Evolutionary conservation across 805 yeast genomes (phyloP), one percentile per base, ranked within the genome.

Genomic region (Torulaspora franciscae): DNA sequence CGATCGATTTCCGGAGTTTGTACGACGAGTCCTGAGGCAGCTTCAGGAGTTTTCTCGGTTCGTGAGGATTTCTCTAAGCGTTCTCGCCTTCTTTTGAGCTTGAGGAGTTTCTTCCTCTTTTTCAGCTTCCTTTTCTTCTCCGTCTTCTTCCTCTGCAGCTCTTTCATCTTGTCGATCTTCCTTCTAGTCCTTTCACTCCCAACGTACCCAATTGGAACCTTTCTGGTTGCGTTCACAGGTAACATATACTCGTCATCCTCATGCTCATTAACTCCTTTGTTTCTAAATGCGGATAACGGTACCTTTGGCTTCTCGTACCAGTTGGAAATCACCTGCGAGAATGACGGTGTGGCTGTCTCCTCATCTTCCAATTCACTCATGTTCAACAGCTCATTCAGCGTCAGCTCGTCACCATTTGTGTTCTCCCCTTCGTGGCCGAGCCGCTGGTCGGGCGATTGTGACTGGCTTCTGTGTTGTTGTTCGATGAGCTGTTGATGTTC

Each of bases 221-320:
- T 62, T 36, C 57, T 56, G 4, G 58, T 58, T 2, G 64, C 55
- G 36, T 57, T 52, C 9, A 49, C 52, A 7, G 66, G 66, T 9
- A 58, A 37, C 54, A 62, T 54, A 36, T 50, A 61, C 43, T 62
- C 64, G 40, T 60, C 64, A 10, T 59, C 66, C 13, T 62, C 68
- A 34, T 59, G 53, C 28, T 60, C 52, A 24, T 64, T 59, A 8
- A 77, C 65, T 9, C 85, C 84, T 58, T 88, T 83, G 66, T 88
- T 90, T 59, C 98, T 72, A 64, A 91, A 91, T 1, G 97, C 97
- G 2, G 95, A 85, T 32, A 90, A 67, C 3, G 97, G 97, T 7
- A 88, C 81, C 44, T 73, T 73, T 60, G 75, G 77, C 59, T 66
- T 65, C 22, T 55, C 57, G 27, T 62, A 62, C 62, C 65, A 68